These are phyloP conservation scores for Pseudopithomyces chartarum DNA, from an alignment of 2,329 filamentous ascomycete species.

Conservation along the genomic window DNA sequence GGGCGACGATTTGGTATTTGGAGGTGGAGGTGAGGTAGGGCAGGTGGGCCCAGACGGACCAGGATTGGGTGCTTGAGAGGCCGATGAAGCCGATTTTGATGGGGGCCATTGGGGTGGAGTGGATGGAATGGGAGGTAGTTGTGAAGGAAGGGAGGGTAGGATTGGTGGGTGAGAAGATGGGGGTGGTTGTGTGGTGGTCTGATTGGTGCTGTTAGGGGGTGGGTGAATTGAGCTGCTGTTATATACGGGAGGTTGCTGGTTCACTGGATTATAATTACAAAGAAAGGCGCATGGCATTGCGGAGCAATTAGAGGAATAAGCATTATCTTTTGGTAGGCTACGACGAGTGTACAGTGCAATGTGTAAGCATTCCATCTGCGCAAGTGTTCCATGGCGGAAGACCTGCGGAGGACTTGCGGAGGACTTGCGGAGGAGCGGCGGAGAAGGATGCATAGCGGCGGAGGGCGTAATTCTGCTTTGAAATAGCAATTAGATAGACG, in stretches of 20 bases:
- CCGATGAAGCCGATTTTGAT: conserved; percentile 36
- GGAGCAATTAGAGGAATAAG: neutral
- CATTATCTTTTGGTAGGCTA: no score
- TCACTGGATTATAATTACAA: neutral
- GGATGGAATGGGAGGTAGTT: neutral
- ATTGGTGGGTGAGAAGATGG: neutral
- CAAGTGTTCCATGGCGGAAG: neutral
- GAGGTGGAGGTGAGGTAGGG: conserved; percentile 37
- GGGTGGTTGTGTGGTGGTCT: neutral
- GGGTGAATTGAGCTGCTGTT: neutral
- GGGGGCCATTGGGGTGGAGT: conserved; percentile 23
- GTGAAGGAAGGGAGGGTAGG: neutral
- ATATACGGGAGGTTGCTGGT: conserved; percentile 4
- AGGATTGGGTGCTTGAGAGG: conserved; percentile 18
- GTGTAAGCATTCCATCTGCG: no score
- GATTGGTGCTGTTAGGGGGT: neutral
- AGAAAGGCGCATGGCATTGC: conserved; percentile 17
- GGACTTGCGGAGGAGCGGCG: neutral
- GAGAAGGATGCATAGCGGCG: conserved; percentile 14
- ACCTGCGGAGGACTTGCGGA: neutral
- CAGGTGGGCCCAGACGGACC: conserved; percentile 41
- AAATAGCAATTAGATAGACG: conserved; percentile 10
- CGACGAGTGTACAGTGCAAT: no score
- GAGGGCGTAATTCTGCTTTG: conserved; percentile 16
- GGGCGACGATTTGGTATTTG: conserved; percentile 53